These are phyloP conservation scores for Tetradesmus obliquus DNA, from an alignment of 139 green algal species.

Conservation along the genomic window DNA sequence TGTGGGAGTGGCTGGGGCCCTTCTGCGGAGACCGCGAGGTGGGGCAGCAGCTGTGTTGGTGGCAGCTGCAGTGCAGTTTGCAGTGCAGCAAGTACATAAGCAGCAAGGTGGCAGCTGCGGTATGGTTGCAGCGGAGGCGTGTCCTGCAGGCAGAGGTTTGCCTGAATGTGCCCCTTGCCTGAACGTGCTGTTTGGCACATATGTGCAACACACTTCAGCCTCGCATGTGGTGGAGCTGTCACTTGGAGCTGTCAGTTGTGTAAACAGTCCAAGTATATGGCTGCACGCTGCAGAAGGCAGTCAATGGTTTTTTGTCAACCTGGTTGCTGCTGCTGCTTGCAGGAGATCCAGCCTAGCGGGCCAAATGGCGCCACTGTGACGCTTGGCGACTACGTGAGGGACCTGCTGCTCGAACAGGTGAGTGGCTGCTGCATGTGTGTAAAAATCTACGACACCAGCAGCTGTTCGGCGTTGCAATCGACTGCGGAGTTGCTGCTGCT, in stretches of 20 bases:
- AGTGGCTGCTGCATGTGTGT: conserved; percentile 21
- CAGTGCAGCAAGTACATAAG: neutral
- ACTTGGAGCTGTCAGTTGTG: neutral
- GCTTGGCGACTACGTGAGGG: conserved; percentile 87
- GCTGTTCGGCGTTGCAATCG: neutral
- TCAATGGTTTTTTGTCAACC: too few species aligned
- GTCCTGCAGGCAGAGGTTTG: neutral
- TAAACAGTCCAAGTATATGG: neutral
- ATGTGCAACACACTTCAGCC: too few species aligned
- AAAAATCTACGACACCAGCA: too few species aligned
- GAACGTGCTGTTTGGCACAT: too few species aligned
- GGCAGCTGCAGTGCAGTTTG: neutral
- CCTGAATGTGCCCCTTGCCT: too few species aligned
- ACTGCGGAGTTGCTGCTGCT: neutral
- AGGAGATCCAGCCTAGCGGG: conserved; percentile 81
- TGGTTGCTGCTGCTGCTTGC: conserved; percentile 32
- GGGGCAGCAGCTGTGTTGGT: neutral
- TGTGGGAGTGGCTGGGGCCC: conserved; percentile 89
- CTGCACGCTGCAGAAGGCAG: too few species aligned
- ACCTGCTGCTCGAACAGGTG: conserved; percentile 94
- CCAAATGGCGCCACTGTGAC: conserved; percentile 74
- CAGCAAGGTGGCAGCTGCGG: too few species aligned
- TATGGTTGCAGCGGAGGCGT: neutral
- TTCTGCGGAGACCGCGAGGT: conserved; percentile 92
- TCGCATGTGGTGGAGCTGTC: neutral